Evolutionary conservation across 345 rosid genomes (phyloP).

Genomic region (Eucalyptus caleyi): DNA sequence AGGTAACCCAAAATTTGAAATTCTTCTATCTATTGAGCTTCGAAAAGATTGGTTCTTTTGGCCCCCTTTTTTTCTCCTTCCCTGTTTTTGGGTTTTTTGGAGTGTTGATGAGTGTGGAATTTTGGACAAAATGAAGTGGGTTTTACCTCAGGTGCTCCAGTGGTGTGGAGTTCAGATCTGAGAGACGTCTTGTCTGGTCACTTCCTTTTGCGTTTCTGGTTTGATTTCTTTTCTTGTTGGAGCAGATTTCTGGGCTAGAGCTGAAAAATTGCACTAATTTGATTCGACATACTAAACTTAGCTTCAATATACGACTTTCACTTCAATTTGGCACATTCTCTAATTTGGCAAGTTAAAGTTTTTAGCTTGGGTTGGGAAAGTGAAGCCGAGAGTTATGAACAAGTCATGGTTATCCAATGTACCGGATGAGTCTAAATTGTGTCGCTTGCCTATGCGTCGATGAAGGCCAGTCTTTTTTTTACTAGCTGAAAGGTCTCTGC

Average conservation of each 20-base stretch:
- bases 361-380: background rate
- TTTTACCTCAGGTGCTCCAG: background rate
- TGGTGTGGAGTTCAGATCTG: background rate
- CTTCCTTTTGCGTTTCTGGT: background rate
- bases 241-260: background rate
- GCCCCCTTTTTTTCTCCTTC: background rate
- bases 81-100: background rate
- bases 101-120: background rate
- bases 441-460: background rate
- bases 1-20: constrained; percentile 28
- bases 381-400: background rate
- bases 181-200: background rate
- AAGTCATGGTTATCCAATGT: background rate
- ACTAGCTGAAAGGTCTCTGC: background rate
- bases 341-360: background rate
- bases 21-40: background rate
- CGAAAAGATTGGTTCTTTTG: background rate
- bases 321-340: background rate
- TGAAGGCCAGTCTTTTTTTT: background rate
- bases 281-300: background rate
- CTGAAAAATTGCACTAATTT: background rate
- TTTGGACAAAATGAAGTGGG: background rate
- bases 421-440: background rate
- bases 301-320: background rate
- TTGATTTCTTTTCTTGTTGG: background rate